Base-by-base conservation (phyloP, 2,329 filamentous ascomycete species). In the Chaetothyriales sp. region DNA sequence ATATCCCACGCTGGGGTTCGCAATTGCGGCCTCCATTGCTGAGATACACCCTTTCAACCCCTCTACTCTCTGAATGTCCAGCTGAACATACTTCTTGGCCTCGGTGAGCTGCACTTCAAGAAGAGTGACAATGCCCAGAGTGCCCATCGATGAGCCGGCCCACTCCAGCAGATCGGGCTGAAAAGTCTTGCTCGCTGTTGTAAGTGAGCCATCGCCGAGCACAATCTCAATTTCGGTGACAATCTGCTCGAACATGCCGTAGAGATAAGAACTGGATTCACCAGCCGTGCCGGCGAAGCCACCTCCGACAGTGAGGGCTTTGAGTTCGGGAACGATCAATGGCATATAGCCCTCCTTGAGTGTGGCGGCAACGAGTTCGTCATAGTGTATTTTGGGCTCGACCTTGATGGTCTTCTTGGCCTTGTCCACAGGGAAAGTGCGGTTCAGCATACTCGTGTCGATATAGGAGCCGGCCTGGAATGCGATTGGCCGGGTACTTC, bases 331-430 rank as follows among this genome's bases (percentile, higher is more conserved):
- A 3, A 86, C 80, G 0, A 86, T 80, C 0, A 75, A 76, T 1
- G 76, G 81, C 1, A 86, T 65, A 0, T 85, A 67, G 0, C 76
- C 76, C 47, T 77, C 62, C 4, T 67, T 64, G 46, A 81, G 59
- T 0, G 80, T 80, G 1, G 73, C 77, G 50, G 76, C 72, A 0
- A 85, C 75, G 1, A 86, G 70, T 0, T 68, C 67, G 53, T 83
- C 81, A 81, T 86, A 85, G 0, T 80, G 71, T 2, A 86, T 81
- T 57, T 85, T 86, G 0, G 82, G 81, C 61, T 86, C 81, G 0
- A 84, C 81, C 47, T 50, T 51, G 18, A 54, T 49, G n/a, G 52
- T 54, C 48, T 44, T 51, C 15, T 37, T 51, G 25, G 33, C 25
- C 37, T 46, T 48, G 48, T 54, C 44, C 25, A 54, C 52, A 9